Evolutionary conservation across 495 filamentous ascomycete genomes (phyloP).

Genomic region (Aspergillus kassunensis): DNA sequence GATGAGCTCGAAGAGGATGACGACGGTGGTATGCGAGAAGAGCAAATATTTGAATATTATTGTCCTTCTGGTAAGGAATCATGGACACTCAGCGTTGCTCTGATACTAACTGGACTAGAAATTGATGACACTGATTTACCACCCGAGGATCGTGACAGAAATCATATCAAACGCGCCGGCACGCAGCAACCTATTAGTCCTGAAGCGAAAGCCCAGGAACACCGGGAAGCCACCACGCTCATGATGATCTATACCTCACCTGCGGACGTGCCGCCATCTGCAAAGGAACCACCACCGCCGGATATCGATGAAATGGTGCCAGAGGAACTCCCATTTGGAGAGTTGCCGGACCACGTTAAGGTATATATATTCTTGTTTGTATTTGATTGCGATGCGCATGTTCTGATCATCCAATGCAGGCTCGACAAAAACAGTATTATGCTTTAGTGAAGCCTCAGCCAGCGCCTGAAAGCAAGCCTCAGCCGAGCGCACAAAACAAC

Average conservation of each 20-base stretch:
- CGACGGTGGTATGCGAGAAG: constrained; percentile 47
- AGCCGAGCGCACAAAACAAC: constrained; percentile 24
- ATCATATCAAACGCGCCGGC: constrained; percentile 64
- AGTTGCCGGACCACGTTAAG: constrained; percentile 43
- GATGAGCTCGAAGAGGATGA: constrained; percentile 67
- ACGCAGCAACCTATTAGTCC: constrained; percentile 52
- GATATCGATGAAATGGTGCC: constrained; percentile 32
- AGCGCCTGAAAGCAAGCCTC: constrained; percentile 18
- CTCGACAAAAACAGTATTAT: constrained; percentile 45
- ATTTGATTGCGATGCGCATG: neutral
- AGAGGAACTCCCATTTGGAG: constrained; percentile 44
- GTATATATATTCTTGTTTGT: constrained; percentile 18
- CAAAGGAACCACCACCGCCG: constrained; percentile 63
- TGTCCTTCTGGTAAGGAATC: constrained; percentile 34
- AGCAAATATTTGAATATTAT: constrained; percentile 41
- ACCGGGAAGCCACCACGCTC: constrained; percentile 71
- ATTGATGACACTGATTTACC: constrained; percentile 58
- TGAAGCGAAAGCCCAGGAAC: constrained; percentile 63
- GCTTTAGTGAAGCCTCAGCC: constrained; percentile 36
- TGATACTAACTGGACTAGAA: constrained; percentile 27
- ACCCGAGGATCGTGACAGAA: constrained; percentile 45
- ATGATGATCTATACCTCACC: constrained; percentile 75
- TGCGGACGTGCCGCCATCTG: constrained; percentile 71
- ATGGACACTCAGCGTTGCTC: neutral
- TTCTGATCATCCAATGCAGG: constrained; percentile 20